A percentile compares a stretch with the other conserved stretches of the same genome.
Conservation (phyloP, 1,284 basidiomycete genomes). For the Pseudozyma thailandica region DNA sequence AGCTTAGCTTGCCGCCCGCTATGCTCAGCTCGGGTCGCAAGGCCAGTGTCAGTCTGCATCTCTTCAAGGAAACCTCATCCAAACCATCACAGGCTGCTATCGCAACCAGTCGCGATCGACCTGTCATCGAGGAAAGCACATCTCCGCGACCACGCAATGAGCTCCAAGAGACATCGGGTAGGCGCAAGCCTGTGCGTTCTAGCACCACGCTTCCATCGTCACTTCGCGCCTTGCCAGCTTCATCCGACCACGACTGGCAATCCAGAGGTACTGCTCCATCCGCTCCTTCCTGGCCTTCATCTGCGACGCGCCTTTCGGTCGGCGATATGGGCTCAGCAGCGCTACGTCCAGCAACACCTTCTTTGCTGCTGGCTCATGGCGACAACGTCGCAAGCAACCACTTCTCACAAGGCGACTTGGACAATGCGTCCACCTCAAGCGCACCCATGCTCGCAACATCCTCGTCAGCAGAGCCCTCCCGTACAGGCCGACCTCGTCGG, state of each 20-base stretch:
- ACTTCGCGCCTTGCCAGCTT: slow-evolving; percentile 8
- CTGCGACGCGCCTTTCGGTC: slow-evolving; percentile 8
- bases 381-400: slow-evolving; percentile 8
- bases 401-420: slow-evolving; percentile 8
- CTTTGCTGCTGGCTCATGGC: slow-evolving; percentile 27
- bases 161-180: slow-evolving; percentile 4
- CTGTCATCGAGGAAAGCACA: slow-evolving; percentile 22
- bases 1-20: slow-evolving; percentile 50
- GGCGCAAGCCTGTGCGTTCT: slow-evolving; percentile 19
- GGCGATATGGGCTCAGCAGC: slow-evolving; percentile 5
- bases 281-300: not conserved
- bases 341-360: slow-evolving; percentile 39
- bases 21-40: slow-evolving; percentile 61
- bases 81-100: slow-evolving; percentile 31
- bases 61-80: slow-evolving; percentile 61
- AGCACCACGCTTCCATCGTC: slow-evolving; percentile 20
- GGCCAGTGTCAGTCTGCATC: slow-evolving; percentile 58
- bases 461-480: not conserved
- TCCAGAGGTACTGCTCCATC: not conserved
- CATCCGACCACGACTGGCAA: slow-evolving; percentile 7
- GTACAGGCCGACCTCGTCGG: slow-evolving; percentile 19
- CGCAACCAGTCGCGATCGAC: slow-evolving; percentile 21
- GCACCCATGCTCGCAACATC: slow-evolving; percentile 14
- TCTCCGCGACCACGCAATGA: slow-evolving; percentile 9
- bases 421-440: slow-evolving; percentile 14